A percentile compares a stretch with the other conserved stretches of the same genome.
Conservation (phyloP, 768 basidiomycete genomes). For the Dacryopinax primogenitus region DNA sequence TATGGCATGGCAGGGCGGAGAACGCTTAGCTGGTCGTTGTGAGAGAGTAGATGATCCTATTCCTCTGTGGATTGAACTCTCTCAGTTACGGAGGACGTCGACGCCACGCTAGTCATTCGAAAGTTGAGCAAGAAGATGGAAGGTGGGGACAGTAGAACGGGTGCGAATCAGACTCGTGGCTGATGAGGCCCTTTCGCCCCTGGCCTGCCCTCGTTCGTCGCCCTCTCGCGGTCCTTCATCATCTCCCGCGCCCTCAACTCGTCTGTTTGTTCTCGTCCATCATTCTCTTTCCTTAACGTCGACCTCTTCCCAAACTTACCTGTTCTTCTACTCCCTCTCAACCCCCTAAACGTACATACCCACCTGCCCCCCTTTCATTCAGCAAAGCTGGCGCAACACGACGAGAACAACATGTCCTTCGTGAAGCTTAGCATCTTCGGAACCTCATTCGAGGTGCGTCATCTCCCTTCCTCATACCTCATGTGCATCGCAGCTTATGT, state of each 20-base stretch:
- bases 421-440: constrained; percentile 98
- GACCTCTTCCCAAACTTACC: neutral
- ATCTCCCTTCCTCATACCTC: neutral
- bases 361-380: neutral
- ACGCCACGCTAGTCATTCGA: too few relatives aligned
- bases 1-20: too few relatives aligned
- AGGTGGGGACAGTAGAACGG: neutral
- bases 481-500: constrained; percentile 11
- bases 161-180: constrained; percentile 6
- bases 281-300: neutral
- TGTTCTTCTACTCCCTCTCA: neutral
- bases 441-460: constrained; percentile 79
- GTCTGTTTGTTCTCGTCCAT: neutral
- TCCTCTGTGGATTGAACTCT: too few relatives aligned
- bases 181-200: neutral
- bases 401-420: constrained; percentile 53
- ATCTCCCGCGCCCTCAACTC: neutral
- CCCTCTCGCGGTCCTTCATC: neutral
- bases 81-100: too few relatives aligned
- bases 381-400: constrained; percentile 3
- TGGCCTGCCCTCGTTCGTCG: neutral
- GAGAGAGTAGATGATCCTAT: too few relatives aligned
- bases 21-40: too few relatives aligned
- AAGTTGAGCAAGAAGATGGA: too few relatives aligned
- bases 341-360: constrained; percentile 3